Percentiles rank a stretch among this genome's conserved stretches.
These are phyloP conservation scores for Ehretia macrophylla DNA, from an alignment of 257 asterid species.

Conservation along the genomic window DNA sequence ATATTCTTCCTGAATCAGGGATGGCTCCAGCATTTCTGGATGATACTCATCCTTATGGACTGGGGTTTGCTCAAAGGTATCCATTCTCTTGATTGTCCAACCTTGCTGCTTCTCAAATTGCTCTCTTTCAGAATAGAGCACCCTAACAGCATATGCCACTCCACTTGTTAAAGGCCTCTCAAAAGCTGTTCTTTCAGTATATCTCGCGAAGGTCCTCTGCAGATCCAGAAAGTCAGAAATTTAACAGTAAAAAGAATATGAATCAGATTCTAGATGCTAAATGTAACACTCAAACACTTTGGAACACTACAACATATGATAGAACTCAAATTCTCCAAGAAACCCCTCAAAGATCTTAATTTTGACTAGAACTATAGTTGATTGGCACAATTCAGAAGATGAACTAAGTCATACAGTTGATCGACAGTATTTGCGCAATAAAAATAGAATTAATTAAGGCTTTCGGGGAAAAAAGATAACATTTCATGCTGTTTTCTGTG, in stretches of 20 bases:
- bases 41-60: conserved; percentile 86
- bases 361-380: conserved; percentile 2
- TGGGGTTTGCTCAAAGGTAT: conserved; percentile 67
- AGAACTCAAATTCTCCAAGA: neutral
- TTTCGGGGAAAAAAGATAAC: no score
- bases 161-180: conserved; percentile 99
- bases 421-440: no score
- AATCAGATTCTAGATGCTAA: conserved; percentile 8
- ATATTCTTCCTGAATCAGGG: conserved; percentile 86
- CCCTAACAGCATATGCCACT: conserved; percentile 95
- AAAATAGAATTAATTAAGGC: no score
- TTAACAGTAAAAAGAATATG: conserved; percentile 1
- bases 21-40: conserved; percentile 62
- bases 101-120: conserved; percentile 80
- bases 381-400: neutral
- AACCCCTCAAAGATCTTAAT: neutral
- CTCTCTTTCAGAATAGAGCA: conserved; percentile 74
- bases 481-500: no score
- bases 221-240: conserved; percentile 7
- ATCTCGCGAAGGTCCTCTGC: conserved; percentile 80
- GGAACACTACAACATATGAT: neutral
- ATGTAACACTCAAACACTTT: conserved; percentile 1
- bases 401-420: no score
- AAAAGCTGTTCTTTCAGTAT: conserved; percentile 83
- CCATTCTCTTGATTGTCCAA: conserved; percentile 94